Percentiles rank a stretch among this genome's conserved stretches.
These are phyloP conservation scores for Pilobolus umbonatus DNA, from an alignment of 192 early-diverging fungal species.

Conservation along the genomic window DNA sequence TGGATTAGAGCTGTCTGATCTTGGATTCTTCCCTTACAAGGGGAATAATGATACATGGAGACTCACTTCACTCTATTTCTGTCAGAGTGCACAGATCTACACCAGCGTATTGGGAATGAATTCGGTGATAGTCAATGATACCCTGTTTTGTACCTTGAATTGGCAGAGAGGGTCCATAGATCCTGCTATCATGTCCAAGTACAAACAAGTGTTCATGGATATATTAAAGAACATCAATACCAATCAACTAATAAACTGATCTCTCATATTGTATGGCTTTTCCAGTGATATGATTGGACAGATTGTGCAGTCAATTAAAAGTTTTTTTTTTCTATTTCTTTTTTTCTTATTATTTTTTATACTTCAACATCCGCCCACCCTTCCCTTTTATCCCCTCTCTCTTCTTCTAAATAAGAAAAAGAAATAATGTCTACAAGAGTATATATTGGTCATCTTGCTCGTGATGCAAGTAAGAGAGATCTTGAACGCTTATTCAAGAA, in stretches of 20 bases:
- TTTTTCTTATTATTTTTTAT: conserved; percentile 3
- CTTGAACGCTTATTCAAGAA: conserved; percentile 75
- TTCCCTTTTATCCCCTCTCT: conserved; percentile 1
- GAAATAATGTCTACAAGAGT: conserved; percentile 43
- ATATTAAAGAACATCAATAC: not conserved
- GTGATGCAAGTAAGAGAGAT: conserved; percentile 81
- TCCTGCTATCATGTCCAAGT: not conserved
- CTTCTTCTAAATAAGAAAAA: not conserved
- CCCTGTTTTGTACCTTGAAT: conserved; percentile 3
- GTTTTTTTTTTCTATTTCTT: too few relatives aligned
- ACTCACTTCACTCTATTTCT: conserved; percentile 15
- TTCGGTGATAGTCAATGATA: conserved; percentile 7
- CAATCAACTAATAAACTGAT: too few relatives aligned
- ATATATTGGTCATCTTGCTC: conserved; percentile 77
- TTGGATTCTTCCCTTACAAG: conserved; percentile 11
- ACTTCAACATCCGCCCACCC: not conserved
- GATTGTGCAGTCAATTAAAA: not conserved
- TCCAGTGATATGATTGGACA: not conserved
- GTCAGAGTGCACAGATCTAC: conserved; percentile 24
- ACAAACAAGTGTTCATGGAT: not conserved
- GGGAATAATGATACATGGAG: conserved; percentile 4
- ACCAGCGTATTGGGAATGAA: conserved; percentile 11
- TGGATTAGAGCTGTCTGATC: conserved; percentile 32
- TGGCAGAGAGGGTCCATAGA: conserved; percentile 24
- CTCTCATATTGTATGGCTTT: too few relatives aligned